phyloP scores from a whole-genome alignment of 2,329 filamentous ascomycete genomes.

The Alternaria solani region DNA sequence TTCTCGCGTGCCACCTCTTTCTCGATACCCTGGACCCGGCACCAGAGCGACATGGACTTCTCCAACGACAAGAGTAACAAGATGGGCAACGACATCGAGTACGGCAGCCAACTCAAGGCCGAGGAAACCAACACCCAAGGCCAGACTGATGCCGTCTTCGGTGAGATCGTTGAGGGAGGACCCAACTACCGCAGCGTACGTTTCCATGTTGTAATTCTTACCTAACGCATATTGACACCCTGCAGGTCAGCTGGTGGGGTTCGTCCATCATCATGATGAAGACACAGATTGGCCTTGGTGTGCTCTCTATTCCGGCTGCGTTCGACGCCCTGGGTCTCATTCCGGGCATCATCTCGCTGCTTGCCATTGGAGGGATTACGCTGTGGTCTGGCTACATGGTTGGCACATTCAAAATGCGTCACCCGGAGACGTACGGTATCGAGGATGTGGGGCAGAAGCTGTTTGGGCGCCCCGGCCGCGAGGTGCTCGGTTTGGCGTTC shows the following conservation, averaged over 20 bases:
- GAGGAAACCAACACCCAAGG: conserved; percentile 14
- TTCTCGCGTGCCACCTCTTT: conserved; percentile 4
- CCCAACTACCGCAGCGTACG: conserved; percentile 64
- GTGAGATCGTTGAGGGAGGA: conserved; percentile 53
- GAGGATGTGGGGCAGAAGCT: conserved; percentile 64
- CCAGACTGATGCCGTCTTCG: conserved; percentile 57
- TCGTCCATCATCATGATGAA: conserved; percentile 43
- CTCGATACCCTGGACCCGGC: conserved; percentile 8
- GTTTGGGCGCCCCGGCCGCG: conserved; percentile 62
- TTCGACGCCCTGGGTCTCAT: conserved; percentile 59
- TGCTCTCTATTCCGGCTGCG: conserved; percentile 59
- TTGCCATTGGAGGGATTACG: conserved; percentile 54
- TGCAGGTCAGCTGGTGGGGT: conserved; percentile 38
- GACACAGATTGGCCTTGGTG: conserved; percentile 48
- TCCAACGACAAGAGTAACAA: conserved; percentile 12
- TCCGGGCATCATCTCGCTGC: conserved; percentile 58
- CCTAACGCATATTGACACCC: conserved; percentile 6
- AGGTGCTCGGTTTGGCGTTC: conserved; percentile 52
- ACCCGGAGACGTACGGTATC: conserved; percentile 65
- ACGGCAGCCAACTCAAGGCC: conserved; percentile 10
- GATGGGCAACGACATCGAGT: conserved; percentile 10
- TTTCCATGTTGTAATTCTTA: neutral
- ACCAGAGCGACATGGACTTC: conserved; percentile 5
- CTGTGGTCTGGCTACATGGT: conserved; percentile 61
- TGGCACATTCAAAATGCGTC: conserved; percentile 62